A percentile compares a stretch with the other conserved stretches of the same genome.
These are phyloP conservation scores for Darksidea phi DNA, from an alignment of 495 filamentous ascomycete species.

Conservation along the genomic window DNA sequence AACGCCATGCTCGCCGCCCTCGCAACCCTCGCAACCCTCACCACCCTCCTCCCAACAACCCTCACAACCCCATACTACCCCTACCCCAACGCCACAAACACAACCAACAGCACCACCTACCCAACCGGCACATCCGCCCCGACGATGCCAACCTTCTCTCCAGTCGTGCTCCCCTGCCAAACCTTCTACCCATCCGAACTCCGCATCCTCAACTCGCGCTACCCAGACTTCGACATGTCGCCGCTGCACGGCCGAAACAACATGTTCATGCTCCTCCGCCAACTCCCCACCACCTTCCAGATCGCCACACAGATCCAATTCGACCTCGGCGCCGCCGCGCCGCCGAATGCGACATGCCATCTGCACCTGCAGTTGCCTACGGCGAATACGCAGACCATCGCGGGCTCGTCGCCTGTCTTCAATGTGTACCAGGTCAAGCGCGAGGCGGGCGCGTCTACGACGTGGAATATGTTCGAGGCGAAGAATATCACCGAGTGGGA, in stretches of 20 bases:
- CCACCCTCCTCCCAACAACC: not conserved
- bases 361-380: not conserved
- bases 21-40: too few species aligned
- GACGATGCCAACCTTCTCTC: too few species aligned
- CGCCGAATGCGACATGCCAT: not conserved
- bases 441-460: not conserved
- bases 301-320: constrained; percentile 7
- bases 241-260: not conserved
- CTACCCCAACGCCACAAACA: constrained; percentile 12
- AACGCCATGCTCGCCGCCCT: not conserved
- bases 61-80: constrained; percentile 6
- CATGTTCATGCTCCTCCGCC: constrained; percentile 9
- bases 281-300: not conserved
- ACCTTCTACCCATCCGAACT: not conserved
- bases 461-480: constrained; percentile 1
- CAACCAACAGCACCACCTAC: too few species aligned
- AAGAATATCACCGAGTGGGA: not conserved
- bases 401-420: not conserved
- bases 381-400: not conserved
- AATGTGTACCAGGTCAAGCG: not conserved
- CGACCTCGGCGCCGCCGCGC: not conserved
- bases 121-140: too few species aligned
- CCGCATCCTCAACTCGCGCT: constrained; percentile 7
- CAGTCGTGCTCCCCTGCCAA: not conserved
- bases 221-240: not conserved